Conservation (phyloP, 75 land plant genomes). For the Pinus taeda region DNA sequence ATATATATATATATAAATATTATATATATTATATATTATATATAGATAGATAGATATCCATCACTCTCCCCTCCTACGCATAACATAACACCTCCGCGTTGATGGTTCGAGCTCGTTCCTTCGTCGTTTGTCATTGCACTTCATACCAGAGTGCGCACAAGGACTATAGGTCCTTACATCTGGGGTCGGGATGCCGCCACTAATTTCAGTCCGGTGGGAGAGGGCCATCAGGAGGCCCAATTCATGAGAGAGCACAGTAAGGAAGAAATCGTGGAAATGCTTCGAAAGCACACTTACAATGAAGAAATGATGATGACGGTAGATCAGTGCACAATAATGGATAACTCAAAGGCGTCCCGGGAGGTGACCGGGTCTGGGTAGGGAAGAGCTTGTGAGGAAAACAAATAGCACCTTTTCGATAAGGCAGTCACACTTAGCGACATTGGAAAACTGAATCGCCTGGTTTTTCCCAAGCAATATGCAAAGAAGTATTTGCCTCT, state of each 20-base stretch:
- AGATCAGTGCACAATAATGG: not conserved
- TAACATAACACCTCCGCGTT: too few relatives aligned
- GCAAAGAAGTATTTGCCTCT: constrained; percentile 32
- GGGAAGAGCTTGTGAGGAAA: not conserved
- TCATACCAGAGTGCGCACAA: too few relatives aligned
- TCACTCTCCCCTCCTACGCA: too few relatives aligned
- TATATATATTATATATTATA: too few relatives aligned
- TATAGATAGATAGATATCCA: too few relatives aligned
- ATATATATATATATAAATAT: too few relatives aligned
- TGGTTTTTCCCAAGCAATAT: constrained; percentile 49
- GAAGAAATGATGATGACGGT: constrained; percentile 22
- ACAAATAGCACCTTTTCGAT: constrained; percentile 17
- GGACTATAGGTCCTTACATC: too few relatives aligned
- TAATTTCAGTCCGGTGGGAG: constrained; percentile 50
- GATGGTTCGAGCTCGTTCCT: too few relatives aligned
- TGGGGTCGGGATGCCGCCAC: constrained; percentile 77
- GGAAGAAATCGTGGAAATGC: constrained; percentile 47
- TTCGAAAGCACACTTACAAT: constrained; percentile 46
- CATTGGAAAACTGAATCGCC: constrained; percentile 51
- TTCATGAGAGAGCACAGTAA: constrained; percentile 23
- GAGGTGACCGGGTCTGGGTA: too few relatives aligned
- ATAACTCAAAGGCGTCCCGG: too few relatives aligned
- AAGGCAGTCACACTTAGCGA: constrained; percentile 58
- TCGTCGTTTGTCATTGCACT: too few relatives aligned
- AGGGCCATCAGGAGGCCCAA: constrained; percentile 20